These are phyloP conservation scores for Zasmidium cellare DNA, from an alignment of 2,329 filamentous ascomycete genomes.

Conservation along the genomic window DNA sequence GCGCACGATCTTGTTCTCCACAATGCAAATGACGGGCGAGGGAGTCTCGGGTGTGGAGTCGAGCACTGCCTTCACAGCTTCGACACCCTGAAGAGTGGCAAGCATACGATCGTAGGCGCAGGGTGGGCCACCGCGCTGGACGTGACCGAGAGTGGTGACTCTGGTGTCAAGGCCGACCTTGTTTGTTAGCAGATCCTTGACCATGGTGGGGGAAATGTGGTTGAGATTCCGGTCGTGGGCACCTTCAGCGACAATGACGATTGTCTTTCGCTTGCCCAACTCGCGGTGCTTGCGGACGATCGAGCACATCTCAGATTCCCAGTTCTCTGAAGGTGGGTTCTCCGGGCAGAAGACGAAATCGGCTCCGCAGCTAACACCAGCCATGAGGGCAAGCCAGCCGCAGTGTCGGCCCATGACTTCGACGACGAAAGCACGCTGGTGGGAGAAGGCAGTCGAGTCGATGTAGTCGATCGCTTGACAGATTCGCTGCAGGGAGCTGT, in stretches of 20 bases:
- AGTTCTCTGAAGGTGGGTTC: slow-evolving; percentile 81
- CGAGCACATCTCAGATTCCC: slow-evolving; percentile 83
- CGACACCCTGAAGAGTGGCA: slow-evolving; percentile 87
- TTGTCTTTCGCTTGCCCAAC: slow-evolving; percentile 93
- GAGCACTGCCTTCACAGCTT: slow-evolving; percentile 88
- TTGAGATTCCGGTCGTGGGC: slow-evolving; percentile 81
- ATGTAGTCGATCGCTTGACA: slow-evolving; percentile 97
- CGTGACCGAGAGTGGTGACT: slow-evolving; percentile 92
- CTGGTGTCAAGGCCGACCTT: slow-evolving; percentile 84
- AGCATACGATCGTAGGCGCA: slow-evolving; percentile 95
- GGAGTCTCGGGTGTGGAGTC: slow-evolving; percentile 86
- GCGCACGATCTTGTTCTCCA: slow-evolving; percentile 94
- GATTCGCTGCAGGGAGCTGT: slow-evolving; percentile 88
- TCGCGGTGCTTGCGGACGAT: slow-evolving; percentile 78
- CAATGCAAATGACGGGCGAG: slow-evolving; percentile 93
- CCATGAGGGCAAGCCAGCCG: slow-evolving; percentile 95
- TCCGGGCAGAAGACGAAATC: slow-evolving; percentile 98
- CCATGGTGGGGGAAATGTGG: slow-evolving; percentile 76
- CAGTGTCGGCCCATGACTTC: slow-evolving; percentile 99
- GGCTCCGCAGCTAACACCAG: slow-evolving; percentile 89
- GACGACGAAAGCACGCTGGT: slow-evolving; percentile 94
- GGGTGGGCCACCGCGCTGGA: slow-evolving; percentile 91
- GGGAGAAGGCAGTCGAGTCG: slow-evolving; percentile 89
- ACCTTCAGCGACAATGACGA: slow-evolving; percentile 96
- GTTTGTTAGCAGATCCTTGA: slow-evolving; percentile 84